Conservation (phyloP, 495 filamentous ascomycete genomes). For the Geopyxis carbonaria region DNA sequence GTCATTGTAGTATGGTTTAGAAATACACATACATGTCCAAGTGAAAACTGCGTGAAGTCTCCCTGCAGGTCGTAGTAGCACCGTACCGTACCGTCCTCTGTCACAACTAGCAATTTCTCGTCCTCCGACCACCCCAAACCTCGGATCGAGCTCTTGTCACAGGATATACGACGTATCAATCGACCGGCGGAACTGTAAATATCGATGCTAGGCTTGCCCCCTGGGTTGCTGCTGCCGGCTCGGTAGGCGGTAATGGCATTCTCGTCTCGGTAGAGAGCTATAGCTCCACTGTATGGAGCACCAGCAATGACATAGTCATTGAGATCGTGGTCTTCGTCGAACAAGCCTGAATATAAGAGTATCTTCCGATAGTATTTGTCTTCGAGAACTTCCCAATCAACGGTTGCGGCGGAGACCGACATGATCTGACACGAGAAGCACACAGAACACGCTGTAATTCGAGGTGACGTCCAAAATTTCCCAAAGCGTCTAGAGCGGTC, state of each 20-base stretch:
- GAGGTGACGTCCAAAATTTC: no score
- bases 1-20: neutral
- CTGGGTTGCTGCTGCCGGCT: constrained; percentile 40
- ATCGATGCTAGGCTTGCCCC: constrained; percentile 70
- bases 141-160: constrained; percentile 80
- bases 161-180: constrained; percentile 56
- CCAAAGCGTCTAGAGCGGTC: no score
- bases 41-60: constrained; percentile 89
- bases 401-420: constrained; percentile 40
- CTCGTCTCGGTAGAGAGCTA: constrained; percentile 74
- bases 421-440: no score
- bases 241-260: constrained; percentile 62
- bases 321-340: constrained; percentile 79
- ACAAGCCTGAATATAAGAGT: constrained; percentile 78
- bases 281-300: constrained; percentile 82
- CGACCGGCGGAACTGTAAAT: constrained; percentile 87
- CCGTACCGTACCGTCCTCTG: constrained; percentile 74
- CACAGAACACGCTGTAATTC: no score
- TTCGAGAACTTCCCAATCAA: constrained; percentile 84
- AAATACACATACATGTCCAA: constrained; percentile 52
- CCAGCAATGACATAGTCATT: constrained; percentile 86
- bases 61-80: constrained; percentile 84
- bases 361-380: constrained; percentile 88
- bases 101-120: constrained; percentile 77
- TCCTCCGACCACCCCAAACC: constrained; percentile 95